Conservation (phyloP, 495 filamentous ascomycete species). For the Trichoderma gamsii region DNA sequence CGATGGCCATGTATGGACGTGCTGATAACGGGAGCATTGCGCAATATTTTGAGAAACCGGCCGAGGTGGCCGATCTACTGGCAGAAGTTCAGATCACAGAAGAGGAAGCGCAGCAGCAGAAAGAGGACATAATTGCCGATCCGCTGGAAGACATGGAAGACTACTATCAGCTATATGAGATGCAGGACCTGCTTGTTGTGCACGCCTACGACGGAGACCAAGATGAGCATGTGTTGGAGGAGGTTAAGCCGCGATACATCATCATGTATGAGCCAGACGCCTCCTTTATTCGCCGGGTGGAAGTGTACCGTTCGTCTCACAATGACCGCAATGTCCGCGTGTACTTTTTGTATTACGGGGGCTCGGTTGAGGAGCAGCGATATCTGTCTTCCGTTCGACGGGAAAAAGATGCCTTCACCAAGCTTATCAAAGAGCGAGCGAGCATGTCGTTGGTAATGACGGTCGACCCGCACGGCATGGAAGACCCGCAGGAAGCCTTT, state of each 20-base stretch:
- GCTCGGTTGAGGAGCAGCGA: slow-evolving; percentile 92
- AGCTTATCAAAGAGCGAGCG: slow-evolving; percentile 86
- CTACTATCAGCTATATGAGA: slow-evolving; percentile 89
- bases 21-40: slow-evolving; percentile 43
- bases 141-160: slow-evolving; percentile 83
- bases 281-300: slow-evolving; percentile 89
- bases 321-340: slow-evolving; percentile 80
- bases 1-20: slow-evolving; percentile 42
- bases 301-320: slow-evolving; percentile 94
- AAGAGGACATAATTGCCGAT: slow-evolving; percentile 70
- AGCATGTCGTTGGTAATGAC: slow-evolving; percentile 83
- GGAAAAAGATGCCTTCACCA: slow-evolving; percentile 93
- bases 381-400: slow-evolving; percentile 82
- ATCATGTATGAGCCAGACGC: slow-evolving; percentile 98
- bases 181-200: slow-evolving; percentile 79
- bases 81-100: slow-evolving; percentile 69
- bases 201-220: slow-evolving; percentile 90
- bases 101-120: slow-evolving; percentile 65
- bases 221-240: slow-evolving; percentile 92
- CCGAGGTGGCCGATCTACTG: slow-evolving; percentile 50
- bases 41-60: slow-evolving; percentile 45
- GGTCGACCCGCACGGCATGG: slow-evolving; percentile 59
- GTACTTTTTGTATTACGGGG: slow-evolving; percentile 93
- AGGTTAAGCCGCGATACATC: slow-evolving; percentile 86
- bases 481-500: slow-evolving; percentile 88